These are phyloP conservation scores for Collybia sp. DNA, from an alignment of 768 basidiomycete genomes.

Conservation along the genomic window DNA sequence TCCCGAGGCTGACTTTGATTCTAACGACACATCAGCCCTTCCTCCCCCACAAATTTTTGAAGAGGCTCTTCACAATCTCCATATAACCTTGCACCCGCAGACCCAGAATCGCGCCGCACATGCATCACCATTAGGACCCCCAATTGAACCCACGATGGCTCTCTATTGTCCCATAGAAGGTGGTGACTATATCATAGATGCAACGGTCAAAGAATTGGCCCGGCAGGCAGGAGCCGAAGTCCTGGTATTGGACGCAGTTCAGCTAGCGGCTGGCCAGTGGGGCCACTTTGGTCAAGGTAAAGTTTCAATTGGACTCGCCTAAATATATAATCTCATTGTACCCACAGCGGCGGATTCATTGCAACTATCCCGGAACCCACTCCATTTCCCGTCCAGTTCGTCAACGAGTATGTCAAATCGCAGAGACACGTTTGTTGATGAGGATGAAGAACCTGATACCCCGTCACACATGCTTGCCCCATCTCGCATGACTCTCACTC, in stretches of 20 bases:
- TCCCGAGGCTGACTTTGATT: conserved; percentile 19
- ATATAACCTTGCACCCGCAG: conserved; percentile 76
- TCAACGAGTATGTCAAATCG: conserved; percentile 14
- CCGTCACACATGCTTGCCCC: conserved; percentile 22
- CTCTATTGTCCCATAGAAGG: conserved; percentile 85
- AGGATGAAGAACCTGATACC: conserved; percentile 37
- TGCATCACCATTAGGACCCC: conserved; percentile 44
- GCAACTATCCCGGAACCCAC: conserved; percentile 67
- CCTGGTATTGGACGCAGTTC: conserved; percentile 76
- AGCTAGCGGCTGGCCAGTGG: conserved; percentile 85
- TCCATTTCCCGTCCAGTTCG: conserved; percentile 52
- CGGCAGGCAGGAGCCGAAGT: conserved; percentile 73
- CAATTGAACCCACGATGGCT: conserved; percentile 76
- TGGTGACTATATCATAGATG: conserved; percentile 77
- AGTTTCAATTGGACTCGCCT: conserved; percentile 6
- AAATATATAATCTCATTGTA: conserved; percentile 1
- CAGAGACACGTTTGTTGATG: conserved; percentile 34
- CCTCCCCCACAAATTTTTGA: conserved; percentile 76
- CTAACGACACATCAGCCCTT: conserved; percentile 24
- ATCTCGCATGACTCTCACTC: conserved; percentile 36
- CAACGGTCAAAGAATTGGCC: conserved; percentile 76
- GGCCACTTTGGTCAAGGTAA: conserved; percentile 79
- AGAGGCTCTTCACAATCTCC: conserved; percentile 70
- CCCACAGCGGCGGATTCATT: conserved; percentile 63
- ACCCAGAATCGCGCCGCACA: conserved; percentile 73